phyloP scores from a whole-genome alignment of 305 asterid genomes.

The Rubia tinctorum region DNA sequence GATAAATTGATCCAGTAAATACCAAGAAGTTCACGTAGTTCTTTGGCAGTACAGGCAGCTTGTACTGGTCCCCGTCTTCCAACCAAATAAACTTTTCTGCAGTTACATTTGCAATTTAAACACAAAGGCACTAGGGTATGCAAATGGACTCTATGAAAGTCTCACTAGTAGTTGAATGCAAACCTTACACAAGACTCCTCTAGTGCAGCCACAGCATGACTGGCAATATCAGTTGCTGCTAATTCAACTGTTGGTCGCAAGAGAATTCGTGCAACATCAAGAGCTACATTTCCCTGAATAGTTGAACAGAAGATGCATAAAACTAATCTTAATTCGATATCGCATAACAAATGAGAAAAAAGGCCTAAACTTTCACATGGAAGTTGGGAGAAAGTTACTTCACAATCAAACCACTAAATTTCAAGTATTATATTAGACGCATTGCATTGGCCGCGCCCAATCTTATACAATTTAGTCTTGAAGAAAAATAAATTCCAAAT shows the following conservation, averaged over 20 bases:
- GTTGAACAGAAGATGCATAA: neutral
- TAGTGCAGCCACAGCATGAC: slow-evolving; percentile 76
- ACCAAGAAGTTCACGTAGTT: slow-evolving; percentile 88
- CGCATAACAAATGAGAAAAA: neutral
- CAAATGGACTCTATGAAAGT: slow-evolving; percentile 9
- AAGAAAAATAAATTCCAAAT: neutral
- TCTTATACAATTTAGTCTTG: neutral
- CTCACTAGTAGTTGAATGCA: slow-evolving; percentile 11
- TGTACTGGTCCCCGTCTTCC: slow-evolving; percentile 98
- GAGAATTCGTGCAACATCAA: slow-evolving; percentile 89
- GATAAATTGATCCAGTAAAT: slow-evolving; percentile 13
- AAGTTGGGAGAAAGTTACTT: neutral
- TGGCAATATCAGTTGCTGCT: slow-evolving; percentile 79
- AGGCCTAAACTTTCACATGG: neutral
- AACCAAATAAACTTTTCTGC: slow-evolving; percentile 85
- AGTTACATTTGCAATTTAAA: slow-evolving; percentile 13
- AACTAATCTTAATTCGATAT: neutral
- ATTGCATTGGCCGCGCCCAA: neutral
- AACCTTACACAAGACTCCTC: slow-evolving; percentile 79
- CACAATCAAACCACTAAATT: neutral
- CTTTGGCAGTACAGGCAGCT: slow-evolving; percentile 96
- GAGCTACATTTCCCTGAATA: slow-evolving; percentile 85
- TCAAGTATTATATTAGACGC: neutral
- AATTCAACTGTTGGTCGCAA: slow-evolving; percentile 76
- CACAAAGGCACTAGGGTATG: neutral